Base-by-base conservation (phyloP, 345 rosid species). In the Linum usitatissimum region DNA sequence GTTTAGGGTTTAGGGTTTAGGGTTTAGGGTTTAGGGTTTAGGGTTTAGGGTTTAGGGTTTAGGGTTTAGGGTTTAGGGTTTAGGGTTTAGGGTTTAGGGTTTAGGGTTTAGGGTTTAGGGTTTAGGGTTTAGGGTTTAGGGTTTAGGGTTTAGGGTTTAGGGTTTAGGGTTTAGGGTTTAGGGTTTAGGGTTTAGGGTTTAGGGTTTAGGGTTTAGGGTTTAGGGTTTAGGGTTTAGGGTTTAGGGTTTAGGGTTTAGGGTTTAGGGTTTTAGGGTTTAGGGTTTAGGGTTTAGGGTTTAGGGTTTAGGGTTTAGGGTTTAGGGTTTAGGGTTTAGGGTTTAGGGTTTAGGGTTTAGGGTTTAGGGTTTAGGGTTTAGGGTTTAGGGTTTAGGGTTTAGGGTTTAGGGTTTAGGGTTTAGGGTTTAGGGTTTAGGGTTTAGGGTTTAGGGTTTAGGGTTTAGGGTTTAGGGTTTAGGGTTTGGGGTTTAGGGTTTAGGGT, bases 321-420 rank as follows among this genome's bases (percentile, higher is more conserved):
- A 34, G 61, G 68, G 60, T 54, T 55, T 55, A 13, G 53, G 68
- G 61, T 65, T 54, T 55, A 39, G 62, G 68, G 62, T 55, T 65
- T 56, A 42, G 62, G 68, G 62, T 65, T 65, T 56, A 42, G 62
- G 61, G 61, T 65, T 65, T 34, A 38, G 68, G 68, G 53, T 65
- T 65, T 18, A 30, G 19, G 68, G 62, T 42, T 65, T 65, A 38
- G 68, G 62, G 68, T 55, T 65, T 65, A 40, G 61, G 68, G 66
- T 49, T 63, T 63, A 49, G 66, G 66, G 66, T 49, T 63, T 65
- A 57, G 68, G 68, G 68, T 56, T 65, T 57, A 64, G 61, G 68
- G 68, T 65, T 65, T 65, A 55, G 68, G 61, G 68, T 63, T 36
- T 57, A 57, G 68, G 68, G 68, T 65, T 65, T 55, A 40, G 68